Evolutionary conservation across 2,329 filamentous ascomycete species (phyloP).

Genomic region (Ascochyta pisi): DNA sequence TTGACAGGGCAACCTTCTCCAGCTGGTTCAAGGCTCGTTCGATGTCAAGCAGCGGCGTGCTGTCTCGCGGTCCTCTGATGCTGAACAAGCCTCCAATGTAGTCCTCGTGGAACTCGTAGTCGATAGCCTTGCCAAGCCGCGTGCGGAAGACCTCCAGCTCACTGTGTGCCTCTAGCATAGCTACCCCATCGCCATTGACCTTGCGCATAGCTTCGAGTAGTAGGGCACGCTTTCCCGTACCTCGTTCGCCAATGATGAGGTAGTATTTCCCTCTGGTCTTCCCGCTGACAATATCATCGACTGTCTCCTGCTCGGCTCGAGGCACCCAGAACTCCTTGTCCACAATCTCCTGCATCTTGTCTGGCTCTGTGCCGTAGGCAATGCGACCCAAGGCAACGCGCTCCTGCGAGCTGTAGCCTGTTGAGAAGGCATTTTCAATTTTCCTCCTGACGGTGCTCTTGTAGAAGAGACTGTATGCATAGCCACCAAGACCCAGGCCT

Average conservation of each 20-base stretch:
- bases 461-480: slow-evolving; percentile 45
- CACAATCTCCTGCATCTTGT: slow-evolving; percentile 38
- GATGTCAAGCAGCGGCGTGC: slow-evolving; percentile 89
- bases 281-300: slow-evolving; percentile 84
- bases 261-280: slow-evolving; percentile 80
- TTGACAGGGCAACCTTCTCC: slow-evolving; percentile 86
- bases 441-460: slow-evolving; percentile 39
- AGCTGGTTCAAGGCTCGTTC: slow-evolving; percentile 96
- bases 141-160: slow-evolving; percentile 95
- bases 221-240: slow-evolving; percentile 95
- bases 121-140: slow-evolving; percentile 87
- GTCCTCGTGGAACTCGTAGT: slow-evolving; percentile 97
- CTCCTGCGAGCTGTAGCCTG: slow-evolving; percentile 45
- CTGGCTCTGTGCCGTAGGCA: slow-evolving; percentile 36
- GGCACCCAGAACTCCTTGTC: slow-evolving; percentile 75
- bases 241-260: slow-evolving; percentile 91
- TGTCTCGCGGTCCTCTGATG: slow-evolving; percentile 88
- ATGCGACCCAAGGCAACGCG: slow-evolving; percentile 40
- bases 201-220: slow-evolving; percentile 92
- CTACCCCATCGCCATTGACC: slow-evolving; percentile 82
- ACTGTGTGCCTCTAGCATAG: slow-evolving; percentile 95
- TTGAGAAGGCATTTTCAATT: slow-evolving; percentile 45
- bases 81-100: slow-evolving; percentile 96
- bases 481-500: slow-evolving; percentile 43
- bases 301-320: slow-evolving; percentile 77